phyloP scores from a whole-genome alignment of 2,329 filamentous ascomycete species.

The Ascosphaera aggregata region DNA sequence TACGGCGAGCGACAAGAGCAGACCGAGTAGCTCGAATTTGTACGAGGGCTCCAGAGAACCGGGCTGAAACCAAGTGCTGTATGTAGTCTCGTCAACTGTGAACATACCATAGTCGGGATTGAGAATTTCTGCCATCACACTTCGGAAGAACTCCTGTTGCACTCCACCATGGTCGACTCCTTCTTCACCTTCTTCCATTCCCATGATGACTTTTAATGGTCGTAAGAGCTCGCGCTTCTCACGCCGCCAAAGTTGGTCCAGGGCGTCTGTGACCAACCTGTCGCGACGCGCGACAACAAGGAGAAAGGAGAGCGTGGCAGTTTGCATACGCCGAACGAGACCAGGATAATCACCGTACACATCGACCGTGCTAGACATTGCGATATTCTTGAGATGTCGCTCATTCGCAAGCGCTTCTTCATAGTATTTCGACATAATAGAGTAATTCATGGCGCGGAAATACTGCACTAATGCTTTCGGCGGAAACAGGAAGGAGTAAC shows the following conservation, averaged over 20 bases:
- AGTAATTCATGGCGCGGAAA: slow-evolving; percentile 74
- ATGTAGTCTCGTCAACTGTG: slow-evolving; percentile 48
- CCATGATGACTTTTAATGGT: slow-evolving; percentile 71
- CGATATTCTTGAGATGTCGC: slow-evolving; percentile 22
- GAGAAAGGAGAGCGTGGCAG: slow-evolving; percentile 46
- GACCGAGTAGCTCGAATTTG: slow-evolving; percentile 73
- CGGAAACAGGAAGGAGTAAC: slow-evolving; percentile 60
- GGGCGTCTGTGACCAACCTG: slow-evolving; percentile 45
- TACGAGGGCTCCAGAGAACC: slow-evolving; percentile 60
- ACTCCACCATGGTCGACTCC: slow-evolving; percentile 88
- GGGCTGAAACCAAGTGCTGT: slow-evolving; percentile 73
- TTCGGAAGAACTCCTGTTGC: slow-evolving; percentile 84
- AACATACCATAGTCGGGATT: slow-evolving; percentile 57
- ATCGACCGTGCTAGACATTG: slow-evolving; percentile 22
- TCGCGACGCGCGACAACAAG: slow-evolving; percentile 45
- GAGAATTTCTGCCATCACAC: slow-evolving; percentile 59
- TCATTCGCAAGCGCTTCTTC: slow-evolving; percentile 36
- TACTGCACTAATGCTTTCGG: slow-evolving; percentile 51
- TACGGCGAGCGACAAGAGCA: slow-evolving; percentile 71
- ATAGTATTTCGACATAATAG: slow-evolving; percentile 59
- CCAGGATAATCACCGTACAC: slow-evolving; percentile 15
- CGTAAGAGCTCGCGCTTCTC: slow-evolving; percentile 61
- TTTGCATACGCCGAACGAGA: slow-evolving; percentile 38
- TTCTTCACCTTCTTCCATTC: slow-evolving; percentile 60
- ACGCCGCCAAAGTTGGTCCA: slow-evolving; percentile 76